Evolutionary conservation across 2,329 filamentous ascomycete species (phyloP), one percentile per base, ranked within the genome.

Genomic region (Hypoxylon rubiginosum): DNA sequence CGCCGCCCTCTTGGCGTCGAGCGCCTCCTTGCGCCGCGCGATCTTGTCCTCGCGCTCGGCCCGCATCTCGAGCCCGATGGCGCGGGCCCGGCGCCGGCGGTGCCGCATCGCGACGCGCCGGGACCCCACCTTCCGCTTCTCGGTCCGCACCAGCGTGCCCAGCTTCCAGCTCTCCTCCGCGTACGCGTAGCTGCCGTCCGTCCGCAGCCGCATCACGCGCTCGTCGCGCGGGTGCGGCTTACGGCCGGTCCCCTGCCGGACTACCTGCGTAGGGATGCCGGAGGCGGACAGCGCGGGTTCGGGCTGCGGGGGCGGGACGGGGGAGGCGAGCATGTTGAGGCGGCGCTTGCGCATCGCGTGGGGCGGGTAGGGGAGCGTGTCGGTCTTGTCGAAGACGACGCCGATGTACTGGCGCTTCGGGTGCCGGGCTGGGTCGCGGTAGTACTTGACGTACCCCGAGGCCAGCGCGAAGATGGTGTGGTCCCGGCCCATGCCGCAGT

Each of bases 391-490:
- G 79, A 97, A 94, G 34, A 92, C 92, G 19, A 99, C 91, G 67
- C 96, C 96, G 75, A 99, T 99, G 84, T 94, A 99, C 79, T 97
- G 93, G 66, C 94, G 88, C 72, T 93, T 92, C 0, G 94, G 92
- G 79, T 98, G 93, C 64, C 85, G 86, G 32, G 86, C 80, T 0
- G 94, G 94, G 77, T 99, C 95, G 76, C 91, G 90, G 85, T 99
- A 99, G 87, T 97, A 99, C 74, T 96, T 94, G 66, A 99, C 96
- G 80, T 97, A 99, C 69, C 96, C 96, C 3, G 91, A 86, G 60
- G 91, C 88, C 64, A 90, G 90, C 57, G 96, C 90, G 80, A 92
- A 97, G 78, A 99, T 97, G 54, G 95, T 98, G 84, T 98, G 96
- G 80, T 99, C 94, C 66, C 96, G 91, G 54, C 96, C 96, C 85